Evolutionary conservation across 2,329 filamentous ascomycete species (phyloP), one percentile per base, ranked within the genome.

Genomic region (Penicillium verrucosum): DNA sequence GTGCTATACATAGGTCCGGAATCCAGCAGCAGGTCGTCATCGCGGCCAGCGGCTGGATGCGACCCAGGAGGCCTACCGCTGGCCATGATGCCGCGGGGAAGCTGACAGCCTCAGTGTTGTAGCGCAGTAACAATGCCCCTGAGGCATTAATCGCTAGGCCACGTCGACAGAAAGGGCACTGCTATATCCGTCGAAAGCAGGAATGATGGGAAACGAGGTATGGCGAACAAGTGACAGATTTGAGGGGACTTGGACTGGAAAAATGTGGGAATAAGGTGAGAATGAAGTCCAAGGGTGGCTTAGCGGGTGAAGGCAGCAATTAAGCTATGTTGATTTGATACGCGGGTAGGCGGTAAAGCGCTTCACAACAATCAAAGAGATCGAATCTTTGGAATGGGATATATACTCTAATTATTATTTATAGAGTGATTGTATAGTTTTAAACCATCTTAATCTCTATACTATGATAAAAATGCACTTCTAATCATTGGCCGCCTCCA

Each of bases 1-100:
- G 82, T 82, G 72, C 83, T 85, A 76, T 97, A 96, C 57, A 68
- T 64, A 16, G 76, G 70, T 46, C 70, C 65, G n/a, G 72, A 66
- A 46, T 75, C 72, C 53, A 76, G 72, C 51, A 79, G 67, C 56
- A 79, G 67, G 63, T 77, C 74, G 61, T 75, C 73, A 68, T 74
- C 72, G 70, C 76, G 73, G 71, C 70, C 70, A 71, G 72, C 68
- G 66, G 71, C 63, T 65, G 76, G 71, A 71, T 77, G 75, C 73
- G 75, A 75, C 72, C 77, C 78, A 69, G 78, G 77, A 69, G 81
- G 81, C 78, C 82, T 80, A 72, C 81, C 81, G 69, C 74, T 76
- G 73, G 74, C 73, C 75, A 77, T 77, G 71, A 68, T 73, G 68
- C 64, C 68, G 62, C 63, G 61, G 65, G 68, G 66, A 68, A 70